These are phyloP conservation scores for Thalassia testudinum DNA, from an alignment of 116 monocot species.

Conservation along the genomic window DNA sequence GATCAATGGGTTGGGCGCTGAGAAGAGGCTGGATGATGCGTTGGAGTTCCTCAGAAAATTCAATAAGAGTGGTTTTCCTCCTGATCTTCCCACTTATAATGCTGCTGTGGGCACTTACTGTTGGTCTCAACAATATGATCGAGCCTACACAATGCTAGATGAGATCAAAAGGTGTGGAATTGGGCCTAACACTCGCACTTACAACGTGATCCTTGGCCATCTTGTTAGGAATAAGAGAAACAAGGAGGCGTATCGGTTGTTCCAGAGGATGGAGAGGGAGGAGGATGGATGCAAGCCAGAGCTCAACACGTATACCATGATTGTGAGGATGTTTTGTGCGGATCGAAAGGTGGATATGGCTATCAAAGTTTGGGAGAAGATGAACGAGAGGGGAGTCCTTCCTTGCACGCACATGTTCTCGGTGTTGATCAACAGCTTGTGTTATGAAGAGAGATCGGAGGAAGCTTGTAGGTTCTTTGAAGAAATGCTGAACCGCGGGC, in stretches of 20 bases:
- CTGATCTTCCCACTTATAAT: slow-evolving; percentile 76
- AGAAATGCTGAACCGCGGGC: slow-evolving; percentile 77
- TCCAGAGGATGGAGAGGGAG: slow-evolving; percentile 33
- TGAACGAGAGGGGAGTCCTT: slow-evolving; percentile 53
- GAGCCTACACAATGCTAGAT: slow-evolving; percentile 54
- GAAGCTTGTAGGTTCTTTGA: slow-evolving; percentile 74
- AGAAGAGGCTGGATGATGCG: slow-evolving; percentile 65
- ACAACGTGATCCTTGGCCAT: slow-evolving; percentile 66
- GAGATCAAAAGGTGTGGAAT: slow-evolving; percentile 50
- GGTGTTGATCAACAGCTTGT: slow-evolving; percentile 54
- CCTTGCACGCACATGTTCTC: slow-evolving; percentile 93
- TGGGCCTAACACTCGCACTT: slow-evolving; percentile 62
- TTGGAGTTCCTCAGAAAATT: slow-evolving; percentile 44
- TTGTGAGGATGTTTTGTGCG: slow-evolving; percentile 66
- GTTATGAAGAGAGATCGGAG: slow-evolving; percentile 48
- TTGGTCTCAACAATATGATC: slow-evolving; percentile 29
- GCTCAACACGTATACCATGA: slow-evolving; percentile 74
- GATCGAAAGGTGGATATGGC: slow-evolving; percentile 63
- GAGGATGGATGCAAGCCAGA: slow-evolving; percentile 38
- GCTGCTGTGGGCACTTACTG: slow-evolving; percentile 73
- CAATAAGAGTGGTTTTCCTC: slow-evolving; percentile 34
- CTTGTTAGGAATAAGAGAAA: slow-evolving; percentile 34
- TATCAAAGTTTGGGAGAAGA: slow-evolving; percentile 58
- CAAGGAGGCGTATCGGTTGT: slow-evolving; percentile 55
- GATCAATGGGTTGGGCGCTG: slow-evolving; percentile 78